Conservation (phyloP, 1,284 basidiomycete species). For the Wolfiporia cocos region DNA sequence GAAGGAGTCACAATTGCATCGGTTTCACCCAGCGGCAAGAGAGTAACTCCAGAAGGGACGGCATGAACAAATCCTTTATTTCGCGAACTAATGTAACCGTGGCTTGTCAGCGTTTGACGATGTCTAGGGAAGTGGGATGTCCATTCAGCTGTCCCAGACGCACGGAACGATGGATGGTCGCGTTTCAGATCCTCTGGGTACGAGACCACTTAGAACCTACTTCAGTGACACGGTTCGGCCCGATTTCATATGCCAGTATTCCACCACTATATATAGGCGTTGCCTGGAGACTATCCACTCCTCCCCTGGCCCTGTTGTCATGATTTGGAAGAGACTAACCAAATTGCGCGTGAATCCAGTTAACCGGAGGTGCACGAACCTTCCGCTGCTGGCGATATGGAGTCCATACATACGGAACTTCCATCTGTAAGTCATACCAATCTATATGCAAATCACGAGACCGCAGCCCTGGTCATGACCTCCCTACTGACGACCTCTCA, state of each 20-base stretch:
- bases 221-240: too few relatives aligned
- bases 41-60: too few relatives aligned
- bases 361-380: constrained; percentile 49
- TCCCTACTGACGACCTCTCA: neutral
- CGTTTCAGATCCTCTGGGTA: too few relatives aligned
- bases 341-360: constrained; percentile 38
- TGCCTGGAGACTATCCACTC: neutral
- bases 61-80: too few relatives aligned
- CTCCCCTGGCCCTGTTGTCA: neutral
- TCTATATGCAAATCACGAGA: neutral
- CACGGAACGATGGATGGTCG: too few relatives aligned
- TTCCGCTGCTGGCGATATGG: constrained; percentile 48
- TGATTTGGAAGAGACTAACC: constrained; percentile 12
- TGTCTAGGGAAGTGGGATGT: too few relatives aligned
- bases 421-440: constrained; percentile 32
- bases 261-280: neutral
- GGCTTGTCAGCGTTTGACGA: too few relatives aligned
- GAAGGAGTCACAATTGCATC: too few relatives aligned
- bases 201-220: too few relatives aligned
- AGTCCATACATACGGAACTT: constrained; percentile 49
- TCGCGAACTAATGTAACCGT: too few relatives aligned
- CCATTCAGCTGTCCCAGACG: too few relatives aligned
- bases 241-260: neutral
- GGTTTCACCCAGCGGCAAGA: too few relatives aligned
- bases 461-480: neutral